These are phyloP conservation scores for Podaxis carcinomalis DNA, from an alignment of 768 basidiomycete genomes.

Conservation along the genomic window DNA sequence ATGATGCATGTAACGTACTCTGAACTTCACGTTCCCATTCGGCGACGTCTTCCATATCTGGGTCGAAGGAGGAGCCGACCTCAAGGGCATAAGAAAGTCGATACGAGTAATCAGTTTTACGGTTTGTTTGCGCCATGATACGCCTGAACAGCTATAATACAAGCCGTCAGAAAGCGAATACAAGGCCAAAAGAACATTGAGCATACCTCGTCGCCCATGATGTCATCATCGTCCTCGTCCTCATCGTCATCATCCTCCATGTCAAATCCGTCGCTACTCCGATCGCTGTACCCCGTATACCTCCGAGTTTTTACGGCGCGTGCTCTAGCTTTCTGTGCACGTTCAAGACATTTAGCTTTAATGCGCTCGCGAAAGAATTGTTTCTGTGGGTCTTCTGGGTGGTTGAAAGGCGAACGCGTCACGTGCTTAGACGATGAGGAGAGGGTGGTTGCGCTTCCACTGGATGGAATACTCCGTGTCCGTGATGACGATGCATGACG, in stretches of 20 bases:
- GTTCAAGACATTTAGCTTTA: constrained; percentile 56
- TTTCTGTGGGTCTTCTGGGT: constrained; percentile 44
- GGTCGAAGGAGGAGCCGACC: constrained; percentile 76
- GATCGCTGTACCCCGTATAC: constrained; percentile 25
- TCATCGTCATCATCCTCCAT: constrained; percentile 35
- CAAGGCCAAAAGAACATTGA: neutral
- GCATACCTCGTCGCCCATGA: constrained; percentile 62
- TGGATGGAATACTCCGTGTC: neutral
- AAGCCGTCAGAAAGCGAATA: neutral
- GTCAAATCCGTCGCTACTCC: constrained; percentile 50
- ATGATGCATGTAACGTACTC: constrained; percentile 24
- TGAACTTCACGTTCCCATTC: constrained; percentile 57
- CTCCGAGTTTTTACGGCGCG: constrained; percentile 39
- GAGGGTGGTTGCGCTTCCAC: constrained; percentile 20
- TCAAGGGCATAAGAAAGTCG: constrained; percentile 61
- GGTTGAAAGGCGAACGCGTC: constrained; percentile 7
- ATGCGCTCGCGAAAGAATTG: constrained; percentile 56
- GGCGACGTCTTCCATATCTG: constrained; percentile 58
- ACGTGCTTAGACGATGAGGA: neutral
- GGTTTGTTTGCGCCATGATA: constrained; percentile 52
- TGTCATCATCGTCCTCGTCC: constrained; percentile 53
- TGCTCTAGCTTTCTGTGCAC: constrained; percentile 52
- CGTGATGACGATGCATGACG: constrained; percentile 1
- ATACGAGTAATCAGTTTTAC: constrained; percentile 48
- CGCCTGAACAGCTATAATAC: constrained; percentile 56